Evolutionary conservation across 768 basidiomycete genomes (phyloP), one percentile per base, ranked within the genome.

Genomic region (Tephrocybe sp.): DNA sequence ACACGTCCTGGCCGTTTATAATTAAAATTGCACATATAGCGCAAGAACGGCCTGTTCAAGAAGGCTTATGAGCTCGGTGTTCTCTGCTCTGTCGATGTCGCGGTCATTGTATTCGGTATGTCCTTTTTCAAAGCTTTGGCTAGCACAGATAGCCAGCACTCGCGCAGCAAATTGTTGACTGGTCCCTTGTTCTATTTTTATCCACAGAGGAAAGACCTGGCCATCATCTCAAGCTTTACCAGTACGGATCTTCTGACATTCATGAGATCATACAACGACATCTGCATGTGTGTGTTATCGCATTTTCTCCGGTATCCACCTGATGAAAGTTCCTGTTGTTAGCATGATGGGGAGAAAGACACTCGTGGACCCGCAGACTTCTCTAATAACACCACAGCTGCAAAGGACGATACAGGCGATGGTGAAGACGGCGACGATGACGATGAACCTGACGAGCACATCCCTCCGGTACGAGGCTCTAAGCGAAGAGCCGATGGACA

Each of bases 51-150:
- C 4, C 83, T 92, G 56, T 92, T 92, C 84, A 91, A 92, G 69
- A 92, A 92, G 63, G 89, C 90, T 0, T 91, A 91, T 63, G 89
- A 92, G 69, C 85, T 92, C 54, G 89, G 89, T n/a, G 89, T 92
- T 3, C 80, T 92, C 36, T 92, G 90, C 65, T 89, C 87, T 12
- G 90, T 92, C 59, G 89, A 92, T 60, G 88, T 92, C 36, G 87
- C 88, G 4, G 89, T 92, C 65, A 87, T 92, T 66, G 89, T 92
- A 65, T 91, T 92, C 56, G 89, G 69, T 70, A 46, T 20, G 60
- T 57, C 48, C 22, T 26, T 20, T 43, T 44, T 48, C 26, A 45
- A 23, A 36, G 13, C 45, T 45, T 26, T 51, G 40, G 36, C 54
- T 31, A 30, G 42, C 26, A 36, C 48, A 31, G 39, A 52, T 16